Percentiles rank a stretch among this genome's conserved stretches.
Evolutionary conservation across 495 filamentous ascomycete genomes (phyloP).

Genomic region (Echria macrotheca): DNA sequence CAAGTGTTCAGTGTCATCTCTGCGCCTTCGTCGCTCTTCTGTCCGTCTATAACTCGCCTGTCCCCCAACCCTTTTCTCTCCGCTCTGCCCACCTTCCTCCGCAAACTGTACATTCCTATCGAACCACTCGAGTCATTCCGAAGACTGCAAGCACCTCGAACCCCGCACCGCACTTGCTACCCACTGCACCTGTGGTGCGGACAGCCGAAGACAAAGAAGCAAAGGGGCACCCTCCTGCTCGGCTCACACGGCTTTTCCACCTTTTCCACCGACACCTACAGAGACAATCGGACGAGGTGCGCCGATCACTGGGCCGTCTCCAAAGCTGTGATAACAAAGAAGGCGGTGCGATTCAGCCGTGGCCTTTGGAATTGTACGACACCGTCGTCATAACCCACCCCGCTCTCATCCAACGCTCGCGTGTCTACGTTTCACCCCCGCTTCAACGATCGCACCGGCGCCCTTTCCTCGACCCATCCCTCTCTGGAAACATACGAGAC

Average conservation of each 20-base stretch:
- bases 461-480: slow-evolving; percentile 24
- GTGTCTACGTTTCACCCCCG: slow-evolving; percentile 24
- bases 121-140: slow-evolving; percentile 7
- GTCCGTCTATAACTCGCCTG: background rate
- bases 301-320: slow-evolving; percentile 12
- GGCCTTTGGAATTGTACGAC: slow-evolving; percentile 4
- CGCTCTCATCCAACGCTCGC: slow-evolving; percentile 1
- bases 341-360: slow-evolving; percentile 7
- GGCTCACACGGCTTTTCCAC: too few species aligned
- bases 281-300: slow-evolving; percentile 13
- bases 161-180: slow-evolving; percentile 2
- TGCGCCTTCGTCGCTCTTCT: background rate
- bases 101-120: background rate
- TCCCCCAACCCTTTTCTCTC: slow-evolving; percentile 3
- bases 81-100: background rate
- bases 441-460: slow-evolving; percentile 9
- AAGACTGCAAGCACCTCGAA: background rate
- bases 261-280: too few species aligned
- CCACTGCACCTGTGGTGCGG: background rate
- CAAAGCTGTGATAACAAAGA: slow-evolving; percentile 11
- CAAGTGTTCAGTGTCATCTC: too few species aligned
- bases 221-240: background rate
- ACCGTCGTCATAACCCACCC: slow-evolving; percentile 25
- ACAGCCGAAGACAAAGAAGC: slow-evolving; percentile 1
- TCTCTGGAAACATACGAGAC: slow-evolving; percentile 26